Percentiles rank a stretch among this genome's conserved stretches.
These are phyloP conservation scores for Kingdonia uniflora DNA, from an alignment of 164 flowering plant genomes.

Conservation along the genomic window DNA sequence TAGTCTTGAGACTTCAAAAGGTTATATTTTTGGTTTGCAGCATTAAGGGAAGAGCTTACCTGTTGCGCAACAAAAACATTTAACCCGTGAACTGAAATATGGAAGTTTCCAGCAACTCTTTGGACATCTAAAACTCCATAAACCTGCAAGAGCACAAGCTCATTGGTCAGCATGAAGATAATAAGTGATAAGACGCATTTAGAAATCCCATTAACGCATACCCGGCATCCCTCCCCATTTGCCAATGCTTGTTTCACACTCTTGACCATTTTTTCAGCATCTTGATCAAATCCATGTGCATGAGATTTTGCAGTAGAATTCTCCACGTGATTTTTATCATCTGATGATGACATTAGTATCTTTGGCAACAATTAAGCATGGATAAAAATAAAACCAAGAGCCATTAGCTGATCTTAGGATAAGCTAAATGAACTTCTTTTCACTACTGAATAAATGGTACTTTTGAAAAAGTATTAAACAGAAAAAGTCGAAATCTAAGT, in stretches of 20 bases:
- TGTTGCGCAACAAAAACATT: slow-evolving; percentile 93
- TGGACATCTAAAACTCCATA: slow-evolving; percentile 95
- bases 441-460: too few relatives aligned
- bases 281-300: slow-evolving; percentile 62
- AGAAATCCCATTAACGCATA: slow-evolving; percentile 16
- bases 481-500: too few relatives aligned
- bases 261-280: slow-evolving; percentile 67
- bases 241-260: slow-evolving; percentile 76
- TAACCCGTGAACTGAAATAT: slow-evolving; percentile 92
- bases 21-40: not conserved
- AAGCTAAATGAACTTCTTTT: too few relatives aligned
- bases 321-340: slow-evolving; percentile 41
- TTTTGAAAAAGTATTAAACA: too few relatives aligned
- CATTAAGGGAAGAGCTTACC: slow-evolving; percentile 43
- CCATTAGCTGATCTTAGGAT: too few relatives aligned
- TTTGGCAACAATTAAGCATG: too few relatives aligned
- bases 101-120: slow-evolving; percentile 99
- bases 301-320: slow-evolving; percentile 32
- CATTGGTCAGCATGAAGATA: not conserved
- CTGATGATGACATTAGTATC: not conserved
- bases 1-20: not conserved
- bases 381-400: too few relatives aligned
- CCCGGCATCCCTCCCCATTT: slow-evolving; percentile 95
- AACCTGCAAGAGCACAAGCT: slow-evolving; percentile 44
- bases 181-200: not conserved